phyloP scores from a whole-genome alignment of 345 rosid genomes.

The Acer campestre region DNA sequence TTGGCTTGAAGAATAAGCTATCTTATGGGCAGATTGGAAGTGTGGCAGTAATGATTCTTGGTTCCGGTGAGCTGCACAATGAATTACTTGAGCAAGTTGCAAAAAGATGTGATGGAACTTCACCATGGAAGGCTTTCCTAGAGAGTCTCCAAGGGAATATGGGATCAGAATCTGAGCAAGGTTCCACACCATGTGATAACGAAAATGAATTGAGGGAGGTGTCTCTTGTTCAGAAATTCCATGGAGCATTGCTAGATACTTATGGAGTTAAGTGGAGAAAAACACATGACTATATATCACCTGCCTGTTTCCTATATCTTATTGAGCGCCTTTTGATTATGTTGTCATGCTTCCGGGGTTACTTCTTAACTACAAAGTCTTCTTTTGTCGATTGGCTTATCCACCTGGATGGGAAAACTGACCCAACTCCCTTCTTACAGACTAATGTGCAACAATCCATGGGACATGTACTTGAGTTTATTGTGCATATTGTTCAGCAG shows the following conservation, averaged over 20 bases:
- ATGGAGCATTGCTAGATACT: constrained; percentile 34
- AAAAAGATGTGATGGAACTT: constrained; percentile 4
- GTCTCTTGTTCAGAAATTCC: constrained; percentile 19
- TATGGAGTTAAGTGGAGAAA: constrained; percentile 36
- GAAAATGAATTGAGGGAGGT: background rate
- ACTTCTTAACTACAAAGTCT: constrained; percentile 29
- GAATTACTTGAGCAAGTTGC: constrained; percentile 11
- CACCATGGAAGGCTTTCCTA: constrained; percentile 37
- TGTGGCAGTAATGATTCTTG: constrained; percentile 38
- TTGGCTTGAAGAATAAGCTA: background rate
- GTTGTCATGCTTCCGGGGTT: constrained; percentile 18
- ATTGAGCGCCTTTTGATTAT: constrained; percentile 38
- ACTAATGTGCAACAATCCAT: background rate
- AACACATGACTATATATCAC: constrained; percentile 36
- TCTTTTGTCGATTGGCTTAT: constrained; percentile 46
- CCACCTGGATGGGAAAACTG: constrained; percentile 19
- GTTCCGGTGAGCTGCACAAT: constrained; percentile 23
- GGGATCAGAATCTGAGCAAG: background rate
- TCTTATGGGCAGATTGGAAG: constrained; percentile 44
- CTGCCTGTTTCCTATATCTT: constrained; percentile 44
- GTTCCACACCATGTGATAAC: background rate
- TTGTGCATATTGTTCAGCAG: background rate
- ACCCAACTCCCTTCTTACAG: background rate
- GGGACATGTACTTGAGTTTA: constrained; percentile 4
- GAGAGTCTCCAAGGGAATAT: constrained; percentile 1